Percentiles rank a stretch among this genome's conserved stretches.
phyloP scores from a whole-genome alignment of 192 early-diverging fungal species.

The Rhizophagus prolifer region DNA sequence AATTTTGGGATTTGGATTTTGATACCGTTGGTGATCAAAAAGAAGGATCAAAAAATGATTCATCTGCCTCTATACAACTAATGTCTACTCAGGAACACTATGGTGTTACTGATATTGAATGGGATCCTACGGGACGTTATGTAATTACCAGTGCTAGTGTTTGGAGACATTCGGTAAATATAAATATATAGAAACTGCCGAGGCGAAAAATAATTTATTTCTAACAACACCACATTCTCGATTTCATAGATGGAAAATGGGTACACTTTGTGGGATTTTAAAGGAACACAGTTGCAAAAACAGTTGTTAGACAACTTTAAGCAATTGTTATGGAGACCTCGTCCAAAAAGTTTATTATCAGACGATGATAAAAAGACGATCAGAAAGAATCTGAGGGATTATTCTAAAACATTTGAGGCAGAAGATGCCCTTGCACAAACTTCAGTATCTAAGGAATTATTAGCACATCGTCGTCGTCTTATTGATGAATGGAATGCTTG shows the following conservation, averaged over 20 bases:
- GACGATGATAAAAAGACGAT: slow-evolving; percentile 82
- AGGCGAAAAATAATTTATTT: slow-evolving; percentile 7
- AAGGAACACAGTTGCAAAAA: slow-evolving; percentile 77
- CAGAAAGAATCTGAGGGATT: slow-evolving; percentile 89
- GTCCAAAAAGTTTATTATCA: slow-evolving; percentile 78
- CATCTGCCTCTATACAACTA: slow-evolving; percentile 57
- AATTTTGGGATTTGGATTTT: slow-evolving; percentile 93
- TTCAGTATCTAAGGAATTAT: slow-evolving; percentile 70
- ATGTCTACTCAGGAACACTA: slow-evolving; percentile 87
- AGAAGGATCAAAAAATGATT: slow-evolving; percentile 55
- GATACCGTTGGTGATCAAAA: slow-evolving; percentile 53
- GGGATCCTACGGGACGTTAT: slow-evolving; percentile 98
- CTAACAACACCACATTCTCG: background rate
- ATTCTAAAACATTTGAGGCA: slow-evolving; percentile 86
- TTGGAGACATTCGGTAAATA: slow-evolving; percentile 74
- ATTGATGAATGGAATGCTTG: slow-evolving; percentile 85
- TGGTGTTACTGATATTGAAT: slow-evolving; percentile 93
- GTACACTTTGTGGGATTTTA: slow-evolving; percentile 89
- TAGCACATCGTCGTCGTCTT: slow-evolving; percentile 71
- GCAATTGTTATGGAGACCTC: slow-evolving; percentile 95
- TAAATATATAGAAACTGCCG: background rate
- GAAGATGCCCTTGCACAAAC: slow-evolving; percentile 75
- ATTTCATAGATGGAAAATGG: slow-evolving; percentile 74
- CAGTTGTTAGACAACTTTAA: slow-evolving; percentile 80
- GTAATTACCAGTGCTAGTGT: slow-evolving; percentile 82